Conservation (phyloP, 179 eudicot genomes). For the Sideroxylon spinosum region DNA sequence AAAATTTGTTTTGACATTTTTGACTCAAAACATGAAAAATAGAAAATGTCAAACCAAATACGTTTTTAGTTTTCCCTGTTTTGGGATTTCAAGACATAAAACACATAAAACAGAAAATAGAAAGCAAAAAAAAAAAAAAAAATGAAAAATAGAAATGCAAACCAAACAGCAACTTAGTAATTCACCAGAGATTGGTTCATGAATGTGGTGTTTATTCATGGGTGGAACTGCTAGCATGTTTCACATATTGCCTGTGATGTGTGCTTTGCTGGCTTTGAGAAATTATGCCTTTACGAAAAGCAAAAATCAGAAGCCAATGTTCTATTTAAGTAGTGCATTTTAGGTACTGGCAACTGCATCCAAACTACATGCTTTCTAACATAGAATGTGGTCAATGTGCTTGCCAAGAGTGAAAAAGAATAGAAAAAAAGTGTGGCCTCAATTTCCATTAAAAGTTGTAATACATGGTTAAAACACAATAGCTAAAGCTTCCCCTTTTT, state of each 20-base stretch:
- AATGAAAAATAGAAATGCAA: too few relatives aligned
- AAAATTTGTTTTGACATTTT: too few relatives aligned
- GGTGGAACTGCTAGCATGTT: conserved; percentile 6
- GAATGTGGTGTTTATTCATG: not conserved
- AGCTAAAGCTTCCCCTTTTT: not conserved
- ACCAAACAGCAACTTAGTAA: too few relatives aligned
- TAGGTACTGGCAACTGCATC: not conserved
- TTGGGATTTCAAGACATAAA: too few relatives aligned
- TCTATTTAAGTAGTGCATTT: not conserved
- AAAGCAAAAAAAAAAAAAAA: too few relatives aligned
- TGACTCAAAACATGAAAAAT: too few relatives aligned
- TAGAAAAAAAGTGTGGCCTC: too few relatives aligned
- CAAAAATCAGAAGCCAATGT: not conserved
- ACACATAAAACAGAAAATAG: too few relatives aligned
- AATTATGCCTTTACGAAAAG: not conserved
- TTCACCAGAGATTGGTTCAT: not conserved
- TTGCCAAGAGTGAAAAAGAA: too few relatives aligned
- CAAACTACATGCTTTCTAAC: not conserved
- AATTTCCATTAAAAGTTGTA: not conserved
- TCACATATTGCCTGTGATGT: not conserved
- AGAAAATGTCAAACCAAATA: too few relatives aligned
- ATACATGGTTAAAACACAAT: not conserved
- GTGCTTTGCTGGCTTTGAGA: not conserved
- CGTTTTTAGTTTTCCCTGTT: too few relatives aligned
- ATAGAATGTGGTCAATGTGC: too few relatives aligned